Evolutionary conservation across 768 basidiomycete species (phyloP).

Genomic region (Naganishia vishniacii): DNA sequence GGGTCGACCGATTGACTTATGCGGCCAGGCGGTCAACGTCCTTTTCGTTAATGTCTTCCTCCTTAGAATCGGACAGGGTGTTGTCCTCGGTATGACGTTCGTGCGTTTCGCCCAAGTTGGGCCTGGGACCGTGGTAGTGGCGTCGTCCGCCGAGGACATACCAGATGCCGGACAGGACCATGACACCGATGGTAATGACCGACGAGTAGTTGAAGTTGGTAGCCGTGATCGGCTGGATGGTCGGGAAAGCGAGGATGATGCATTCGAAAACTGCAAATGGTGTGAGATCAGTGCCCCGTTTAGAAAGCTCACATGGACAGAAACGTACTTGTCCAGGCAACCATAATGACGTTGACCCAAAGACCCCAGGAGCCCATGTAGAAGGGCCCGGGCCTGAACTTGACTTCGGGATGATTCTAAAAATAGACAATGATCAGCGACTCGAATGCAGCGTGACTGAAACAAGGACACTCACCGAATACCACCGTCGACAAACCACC

Average conservation of each 20-base stretch:
- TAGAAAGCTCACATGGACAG: too few species aligned
- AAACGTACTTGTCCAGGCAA: slow-evolving; percentile 26
- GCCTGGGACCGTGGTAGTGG: slow-evolving; percentile 32
- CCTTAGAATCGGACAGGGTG: slow-evolving; percentile 10
- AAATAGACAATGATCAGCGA: too few species aligned
- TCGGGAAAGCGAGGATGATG: slow-evolving; percentile 55
- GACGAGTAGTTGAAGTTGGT: slow-evolving; percentile 38
- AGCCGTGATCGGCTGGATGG: slow-evolving; percentile 61
- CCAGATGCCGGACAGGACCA: slow-evolving; percentile 32
- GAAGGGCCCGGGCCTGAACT: slow-evolving; percentile 79
- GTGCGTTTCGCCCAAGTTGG: slow-evolving; percentile 27
- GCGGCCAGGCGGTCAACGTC: background rate
- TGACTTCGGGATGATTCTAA: slow-evolving; percentile 69
- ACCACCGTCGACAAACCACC: slow-evolving; percentile 65
- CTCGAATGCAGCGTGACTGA: too few species aligned
- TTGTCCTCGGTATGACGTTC: slow-evolving; percentile 25
- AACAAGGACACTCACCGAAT: slow-evolving; percentile 50
- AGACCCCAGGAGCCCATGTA: slow-evolving; percentile 59
- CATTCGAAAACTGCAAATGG: slow-evolving; percentile 43
- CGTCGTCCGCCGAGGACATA: slow-evolving; percentile 30
- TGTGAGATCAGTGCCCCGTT: too few species aligned
- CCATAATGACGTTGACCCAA: slow-evolving; percentile 38
- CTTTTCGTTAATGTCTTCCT: slow-evolving; percentile 13
- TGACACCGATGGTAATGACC: slow-evolving; percentile 30
- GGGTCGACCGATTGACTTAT: background rate